Evolutionary conservation across 805 yeast species (phyloP), one percentile per base, ranked within the genome.

Genomic region (Ogataea ramenticola): DNA sequence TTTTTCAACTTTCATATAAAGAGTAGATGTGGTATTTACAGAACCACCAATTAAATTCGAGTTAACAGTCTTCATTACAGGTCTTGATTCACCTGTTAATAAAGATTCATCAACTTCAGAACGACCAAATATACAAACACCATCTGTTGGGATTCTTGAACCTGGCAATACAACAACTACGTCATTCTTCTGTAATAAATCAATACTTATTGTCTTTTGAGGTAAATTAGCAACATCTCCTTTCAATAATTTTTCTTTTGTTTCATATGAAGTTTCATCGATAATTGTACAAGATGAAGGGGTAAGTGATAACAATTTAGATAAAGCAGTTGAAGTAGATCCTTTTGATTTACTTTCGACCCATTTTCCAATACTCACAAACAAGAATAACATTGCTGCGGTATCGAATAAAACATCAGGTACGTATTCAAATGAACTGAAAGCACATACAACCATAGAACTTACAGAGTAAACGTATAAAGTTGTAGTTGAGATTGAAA

Each of bases 311-410:
- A 95, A 71, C 37, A 93, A 71, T 50, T 80, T 79, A 0, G 96
- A 83, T 35, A 93, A 70, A 0, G 98, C 95, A 3, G 86, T 76
- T 0, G 97, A 86, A 0, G 98, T 93, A 46, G 86, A 87, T 4
- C 98, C 96, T 57, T 93, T 88, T 2, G 99, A 98, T 50, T 75
- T 79, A 62, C 86, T 86, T 58, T 93, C 99, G 20, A 90, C 68
- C 75, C 86, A 85, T 64, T 93, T 91, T 2, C 99, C 99, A 38
- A 89, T 66, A 9, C 93, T 75, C 24, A 93, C 89, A 61, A 89
- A 93, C 5, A 81, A 66, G 41, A 91, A 72, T 36, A 93, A 70
- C 95, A 95, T 87, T 15, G 82, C 79, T 1, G 88, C 74, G 0
- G 98, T 89, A 46, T 88, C 97, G 68, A 93, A 90, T 31, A 89